Conservation (phyloP, 352 stramenopile genomes). For the Globisporangium splendens region DNA sequence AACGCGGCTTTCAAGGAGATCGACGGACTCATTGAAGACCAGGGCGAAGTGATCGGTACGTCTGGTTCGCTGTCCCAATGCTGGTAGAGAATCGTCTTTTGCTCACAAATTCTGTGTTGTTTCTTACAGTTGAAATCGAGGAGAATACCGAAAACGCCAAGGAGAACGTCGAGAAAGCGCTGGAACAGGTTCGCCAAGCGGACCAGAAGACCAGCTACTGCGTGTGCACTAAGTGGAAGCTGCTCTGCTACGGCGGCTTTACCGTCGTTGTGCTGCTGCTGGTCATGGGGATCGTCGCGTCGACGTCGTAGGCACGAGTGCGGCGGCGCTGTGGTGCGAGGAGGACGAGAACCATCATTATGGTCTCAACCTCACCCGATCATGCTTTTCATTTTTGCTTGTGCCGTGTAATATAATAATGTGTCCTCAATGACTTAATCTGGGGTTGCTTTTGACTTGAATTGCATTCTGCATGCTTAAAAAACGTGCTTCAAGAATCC, state of each 20-base stretch:
- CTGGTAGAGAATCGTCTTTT: background rate
- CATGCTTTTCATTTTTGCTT: too few relatives aligned
- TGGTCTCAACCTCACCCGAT: too few relatives aligned
- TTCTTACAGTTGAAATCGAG: conserved; percentile 64
- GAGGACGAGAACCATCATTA: background rate
- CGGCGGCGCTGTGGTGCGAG: background rate
- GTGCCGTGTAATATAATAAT: too few relatives aligned
- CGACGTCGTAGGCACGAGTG: conserved; percentile 21
- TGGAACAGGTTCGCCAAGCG: conserved; percentile 70
- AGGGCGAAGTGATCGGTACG: conserved; percentile 67
- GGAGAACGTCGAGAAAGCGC: conserved; percentile 66
- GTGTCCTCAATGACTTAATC: too few relatives aligned
- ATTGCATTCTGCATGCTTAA: too few relatives aligned
- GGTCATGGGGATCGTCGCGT: conserved; percentile 43
- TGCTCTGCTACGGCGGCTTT: conserved; percentile 65
- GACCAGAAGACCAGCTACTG: conserved; percentile 70
- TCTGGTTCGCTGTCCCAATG: background rate
- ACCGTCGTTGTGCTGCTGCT: conserved; percentile 52
- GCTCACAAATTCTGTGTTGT: background rate
- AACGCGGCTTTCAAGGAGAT: conserved; percentile 86
- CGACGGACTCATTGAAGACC: conserved; percentile 77
- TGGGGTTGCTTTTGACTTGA: too few relatives aligned
- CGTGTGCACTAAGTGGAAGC: conserved; percentile 58
- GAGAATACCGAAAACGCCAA: conserved; percentile 77
- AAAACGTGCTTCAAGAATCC: background rate